Conservation (phyloP, 2,329 filamentous ascomycete species). For the Pezicula radicicola region DNA sequence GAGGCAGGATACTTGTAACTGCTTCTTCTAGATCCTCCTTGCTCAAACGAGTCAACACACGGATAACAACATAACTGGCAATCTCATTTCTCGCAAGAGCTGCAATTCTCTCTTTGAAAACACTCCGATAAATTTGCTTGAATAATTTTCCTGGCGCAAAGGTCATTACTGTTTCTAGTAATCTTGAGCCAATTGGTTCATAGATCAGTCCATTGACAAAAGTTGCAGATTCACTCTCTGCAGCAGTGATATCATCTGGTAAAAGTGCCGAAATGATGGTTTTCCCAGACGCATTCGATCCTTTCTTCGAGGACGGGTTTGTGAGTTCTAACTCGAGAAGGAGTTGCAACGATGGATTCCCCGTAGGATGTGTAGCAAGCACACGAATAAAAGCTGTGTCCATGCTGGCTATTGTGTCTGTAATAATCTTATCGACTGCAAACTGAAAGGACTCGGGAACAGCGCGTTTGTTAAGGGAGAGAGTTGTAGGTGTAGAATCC, state of each 20-base stretch:
- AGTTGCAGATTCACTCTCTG: constrained; percentile 69
- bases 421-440: constrained; percentile 79
- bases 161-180: constrained; percentile 83
- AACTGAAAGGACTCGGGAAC: constrained; percentile 78
- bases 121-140: constrained; percentile 78
- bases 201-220: constrained; percentile 89
- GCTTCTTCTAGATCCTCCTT: constrained; percentile 80
- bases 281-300: constrained; percentile 44
- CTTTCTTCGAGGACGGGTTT: constrained; percentile 64
- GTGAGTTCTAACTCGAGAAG: constrained; percentile 83
- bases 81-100: constrained; percentile 85
- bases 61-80: constrained; percentile 82
- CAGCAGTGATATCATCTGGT: constrained; percentile 73
- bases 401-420: constrained; percentile 69
- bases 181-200: constrained; percentile 82
- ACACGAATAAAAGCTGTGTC: constrained; percentile 79
- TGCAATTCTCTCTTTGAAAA: constrained; percentile 77
- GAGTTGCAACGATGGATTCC: constrained; percentile 90
- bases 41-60: constrained; percentile 77
- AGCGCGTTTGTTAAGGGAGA: constrained; percentile 41
- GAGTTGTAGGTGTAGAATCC: constrained; percentile 46
- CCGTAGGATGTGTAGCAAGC: constrained; percentile 83
- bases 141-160: constrained; percentile 84
- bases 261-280: constrained; percentile 74
- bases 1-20: constrained; percentile 67